Conservation (phyloP, 139 green algal species). For the Coccomyxa sp. region DNA sequence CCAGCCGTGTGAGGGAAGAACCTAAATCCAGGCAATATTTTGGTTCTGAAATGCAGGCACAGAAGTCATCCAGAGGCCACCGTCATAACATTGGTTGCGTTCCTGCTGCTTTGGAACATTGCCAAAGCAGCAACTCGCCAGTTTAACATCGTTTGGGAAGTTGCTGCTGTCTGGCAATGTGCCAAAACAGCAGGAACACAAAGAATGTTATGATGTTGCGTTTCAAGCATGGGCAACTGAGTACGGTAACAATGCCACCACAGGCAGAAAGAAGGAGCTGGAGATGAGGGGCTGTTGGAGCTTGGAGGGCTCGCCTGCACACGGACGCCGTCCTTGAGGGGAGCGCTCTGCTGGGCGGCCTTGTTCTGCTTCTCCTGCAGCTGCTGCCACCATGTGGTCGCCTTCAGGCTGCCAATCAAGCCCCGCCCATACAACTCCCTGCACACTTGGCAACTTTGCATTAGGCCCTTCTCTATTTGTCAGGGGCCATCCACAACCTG, state of each 20-base stretch:
- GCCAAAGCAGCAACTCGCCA: too few relatives aligned
- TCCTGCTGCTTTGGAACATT: too few relatives aligned
- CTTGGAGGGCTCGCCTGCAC: not conserved
- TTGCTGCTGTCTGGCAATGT: not conserved
- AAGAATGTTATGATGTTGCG: not conserved
- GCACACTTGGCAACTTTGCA: not conserved
- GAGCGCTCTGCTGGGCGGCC: not conserved
- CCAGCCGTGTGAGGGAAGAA: not conserved
- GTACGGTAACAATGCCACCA: not conserved
- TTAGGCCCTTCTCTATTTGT: too few relatives aligned
- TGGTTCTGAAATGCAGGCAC: too few relatives aligned
- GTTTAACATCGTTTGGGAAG: not conserved
- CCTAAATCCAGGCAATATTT: too few relatives aligned
- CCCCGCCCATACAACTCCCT: constrained; percentile 4
- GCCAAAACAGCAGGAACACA: not conserved
- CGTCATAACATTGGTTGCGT: too few relatives aligned
- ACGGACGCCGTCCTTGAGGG: not conserved
- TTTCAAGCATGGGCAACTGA: not conserved
- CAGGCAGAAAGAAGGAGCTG: not conserved
- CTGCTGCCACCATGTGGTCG: not conserved
- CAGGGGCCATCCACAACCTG: too few relatives aligned
- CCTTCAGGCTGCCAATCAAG: not conserved
- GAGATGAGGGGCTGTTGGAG: not conserved
- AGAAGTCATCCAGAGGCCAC: too few relatives aligned
- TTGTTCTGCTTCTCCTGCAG: constrained; percentile 1